Evolutionary conservation across 805 yeast species (phyloP).

Genomic region (Yamadazyma nakazawae): DNA sequence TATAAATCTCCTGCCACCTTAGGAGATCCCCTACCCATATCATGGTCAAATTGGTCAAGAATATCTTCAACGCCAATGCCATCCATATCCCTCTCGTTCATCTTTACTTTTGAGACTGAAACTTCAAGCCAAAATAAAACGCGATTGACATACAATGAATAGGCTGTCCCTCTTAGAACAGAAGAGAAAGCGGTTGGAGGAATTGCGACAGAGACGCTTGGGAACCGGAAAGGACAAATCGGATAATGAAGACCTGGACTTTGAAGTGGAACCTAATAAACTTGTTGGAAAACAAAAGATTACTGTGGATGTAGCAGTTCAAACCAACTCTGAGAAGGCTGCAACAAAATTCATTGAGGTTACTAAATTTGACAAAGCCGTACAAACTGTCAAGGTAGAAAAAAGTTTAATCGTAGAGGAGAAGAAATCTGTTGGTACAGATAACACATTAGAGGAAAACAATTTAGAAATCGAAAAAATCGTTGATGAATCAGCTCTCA

Average conservation of each 20-base stretch:
- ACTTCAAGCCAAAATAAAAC: neutral
- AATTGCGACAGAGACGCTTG: constrained; percentile 20
- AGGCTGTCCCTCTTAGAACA: constrained; percentile 38
- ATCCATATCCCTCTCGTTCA: constrained; percentile 7
- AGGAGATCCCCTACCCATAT: neutral
- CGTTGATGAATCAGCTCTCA: constrained; percentile 19
- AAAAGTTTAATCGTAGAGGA: neutral
- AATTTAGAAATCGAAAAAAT: neutral
- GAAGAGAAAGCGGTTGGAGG: constrained; percentile 34
- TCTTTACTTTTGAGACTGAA: neutral
- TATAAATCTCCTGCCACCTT: constrained; percentile 19
- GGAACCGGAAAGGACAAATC: neutral
- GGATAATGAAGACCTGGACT: neutral
- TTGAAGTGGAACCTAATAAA: neutral
- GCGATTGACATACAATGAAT: constrained; percentile 22
- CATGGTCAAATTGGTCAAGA: constrained; percentile 56
- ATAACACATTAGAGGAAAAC: neutral
- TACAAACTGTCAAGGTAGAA: constrained; percentile 7
- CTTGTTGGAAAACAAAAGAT: neutral
- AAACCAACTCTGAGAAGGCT: neutral
- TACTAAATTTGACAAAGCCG: constrained; percentile 8
- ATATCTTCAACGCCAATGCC: constrained; percentile 61
- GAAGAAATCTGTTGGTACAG: neutral
- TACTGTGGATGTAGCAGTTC: constrained; percentile 4
- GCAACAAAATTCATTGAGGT: neutral